Conservation (phyloP, 2,329 filamentous ascomycete species). For the Pezicula neosporulosa region DNA sequence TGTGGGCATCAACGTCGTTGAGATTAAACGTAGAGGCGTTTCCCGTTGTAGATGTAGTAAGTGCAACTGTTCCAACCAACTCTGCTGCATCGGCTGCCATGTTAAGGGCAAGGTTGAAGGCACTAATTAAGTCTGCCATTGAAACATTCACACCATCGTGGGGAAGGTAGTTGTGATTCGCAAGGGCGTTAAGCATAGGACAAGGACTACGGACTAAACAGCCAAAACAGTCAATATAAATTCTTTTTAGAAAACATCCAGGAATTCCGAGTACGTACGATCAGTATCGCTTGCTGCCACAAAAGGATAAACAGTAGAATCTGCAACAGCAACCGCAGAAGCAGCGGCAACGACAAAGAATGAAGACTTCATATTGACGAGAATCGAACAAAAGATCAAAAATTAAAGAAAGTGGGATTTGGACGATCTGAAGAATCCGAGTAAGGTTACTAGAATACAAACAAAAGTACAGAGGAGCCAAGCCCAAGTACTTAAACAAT, state of each 20-base stretch:
- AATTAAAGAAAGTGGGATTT: too few relatives aligned
- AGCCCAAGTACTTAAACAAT: too few relatives aligned
- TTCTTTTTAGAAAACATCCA: neutral
- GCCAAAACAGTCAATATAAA: neutral
- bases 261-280: neutral
- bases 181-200: conserved; percentile 36
- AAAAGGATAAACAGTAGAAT: neutral
- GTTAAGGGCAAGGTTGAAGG: conserved; percentile 5
- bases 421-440: too few relatives aligned
- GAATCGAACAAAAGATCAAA: neutral
- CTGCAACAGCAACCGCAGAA: neutral
- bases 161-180: conserved; percentile 37
- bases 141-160: conserved; percentile 33
- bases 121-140: conserved; percentile 9
- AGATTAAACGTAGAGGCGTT: conserved; percentile 8
- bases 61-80: conserved; percentile 2
- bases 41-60: conserved; percentile 4
- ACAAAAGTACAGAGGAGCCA: too few relatives aligned
- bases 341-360: neutral
- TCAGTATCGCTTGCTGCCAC: neutral
- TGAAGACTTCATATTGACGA: neutral
- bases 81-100: conserved; percentile 6
- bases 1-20: conserved; percentile 6
- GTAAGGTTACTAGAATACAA: too few relatives aligned
- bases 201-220: conserved; percentile 23